These are phyloP conservation scores for Camelina sativa DNA, from an alignment of 345 rosid species.

Conservation along the genomic window DNA sequence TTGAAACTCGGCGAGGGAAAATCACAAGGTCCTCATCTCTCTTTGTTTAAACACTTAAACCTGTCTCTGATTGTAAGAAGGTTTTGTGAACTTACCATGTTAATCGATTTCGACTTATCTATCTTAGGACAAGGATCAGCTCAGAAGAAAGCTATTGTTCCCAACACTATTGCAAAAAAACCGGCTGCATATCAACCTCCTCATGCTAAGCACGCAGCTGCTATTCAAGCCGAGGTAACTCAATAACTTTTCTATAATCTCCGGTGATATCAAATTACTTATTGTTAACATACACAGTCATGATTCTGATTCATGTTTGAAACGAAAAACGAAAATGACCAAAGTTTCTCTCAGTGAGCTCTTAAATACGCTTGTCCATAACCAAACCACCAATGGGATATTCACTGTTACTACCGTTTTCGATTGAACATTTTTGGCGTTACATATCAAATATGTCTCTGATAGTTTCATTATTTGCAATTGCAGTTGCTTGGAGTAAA, in stretches of 20 bases:
- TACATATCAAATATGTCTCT: slow-evolving; percentile 31
- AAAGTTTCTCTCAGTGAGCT: not conserved
- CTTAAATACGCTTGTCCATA: slow-evolving; percentile 2
- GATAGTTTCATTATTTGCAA: slow-evolving; percentile 42
- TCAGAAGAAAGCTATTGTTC: slow-evolving; percentile 51
- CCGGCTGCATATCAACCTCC: slow-evolving; percentile 98
- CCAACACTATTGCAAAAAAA: slow-evolving; percentile 58
- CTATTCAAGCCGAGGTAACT: slow-evolving; percentile 84
- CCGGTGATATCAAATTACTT: not conserved
- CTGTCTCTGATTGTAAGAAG: slow-evolving; percentile 1
- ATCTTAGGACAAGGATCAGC: slow-evolving; percentile 65
- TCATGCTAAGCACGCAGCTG: slow-evolving; percentile 80
- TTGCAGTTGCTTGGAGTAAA: slow-evolving; percentile 73
- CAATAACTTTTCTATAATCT: not conserved
- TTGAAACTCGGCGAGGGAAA: slow-evolving; percentile 67
- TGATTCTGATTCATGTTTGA: not conserved
- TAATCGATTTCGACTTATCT: slow-evolving; percentile 16
- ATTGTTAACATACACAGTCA: not conserved
- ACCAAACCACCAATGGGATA: not conserved
- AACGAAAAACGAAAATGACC: not conserved
- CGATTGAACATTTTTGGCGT: slow-evolving; percentile 10
- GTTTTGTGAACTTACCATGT: slow-evolving; percentile 5
- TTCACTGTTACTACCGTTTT: slow-evolving; percentile 1
- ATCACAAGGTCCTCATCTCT: slow-evolving; percentile 58
- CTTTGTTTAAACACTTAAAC: not conserved